Percentiles rank a stretch among this genome's conserved stretches.
Conservation (phyloP, 164 flowering plant species). For the Saururus chinensis region DNA sequence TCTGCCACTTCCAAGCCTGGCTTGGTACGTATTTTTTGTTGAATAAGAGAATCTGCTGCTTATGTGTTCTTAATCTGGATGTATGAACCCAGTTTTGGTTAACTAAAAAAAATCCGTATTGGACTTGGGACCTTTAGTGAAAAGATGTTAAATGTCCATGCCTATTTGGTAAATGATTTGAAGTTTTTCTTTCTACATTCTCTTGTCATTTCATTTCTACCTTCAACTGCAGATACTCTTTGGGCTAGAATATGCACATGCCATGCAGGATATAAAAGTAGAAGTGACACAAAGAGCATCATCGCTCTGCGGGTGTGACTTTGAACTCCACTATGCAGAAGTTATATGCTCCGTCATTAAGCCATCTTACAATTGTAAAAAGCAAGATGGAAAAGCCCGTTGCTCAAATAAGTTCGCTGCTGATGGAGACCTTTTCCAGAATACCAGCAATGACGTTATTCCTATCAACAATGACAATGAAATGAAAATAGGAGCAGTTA, state of each 20-base stretch:
- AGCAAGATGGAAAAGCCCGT: conserved; percentile 11
- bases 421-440: conserved; percentile 12
- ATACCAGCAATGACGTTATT: not conserved
- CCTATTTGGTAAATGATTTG: not conserved
- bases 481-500: conserved; percentile 7
- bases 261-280: conserved; percentile 42
- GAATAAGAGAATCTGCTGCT: not conserved
- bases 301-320: conserved; percentile 6
- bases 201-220: too few species aligned
- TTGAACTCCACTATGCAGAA: conserved; percentile 39
- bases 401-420: conserved; percentile 10
- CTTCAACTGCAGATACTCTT: conserved; percentile 47
- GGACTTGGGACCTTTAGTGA: not conserved
- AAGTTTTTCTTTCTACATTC: not conserved
- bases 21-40: conserved; percentile 34
- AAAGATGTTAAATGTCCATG: not conserved
- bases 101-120: too few species aligned
- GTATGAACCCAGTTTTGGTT: not conserved
- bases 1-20: conserved; percentile 35
- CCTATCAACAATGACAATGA: conserved; percentile 2
- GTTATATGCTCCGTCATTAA: conserved; percentile 30
- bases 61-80: not conserved
- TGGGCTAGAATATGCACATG: conserved; percentile 82
- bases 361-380: conserved; percentile 27
- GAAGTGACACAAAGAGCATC: conserved; percentile 16